A percentile compares a stretch with the other conserved stretches of the same genome.
These are phyloP conservation scores for Argentina anserina DNA, from an alignment of 306 rosid species.

Conservation along the genomic window DNA sequence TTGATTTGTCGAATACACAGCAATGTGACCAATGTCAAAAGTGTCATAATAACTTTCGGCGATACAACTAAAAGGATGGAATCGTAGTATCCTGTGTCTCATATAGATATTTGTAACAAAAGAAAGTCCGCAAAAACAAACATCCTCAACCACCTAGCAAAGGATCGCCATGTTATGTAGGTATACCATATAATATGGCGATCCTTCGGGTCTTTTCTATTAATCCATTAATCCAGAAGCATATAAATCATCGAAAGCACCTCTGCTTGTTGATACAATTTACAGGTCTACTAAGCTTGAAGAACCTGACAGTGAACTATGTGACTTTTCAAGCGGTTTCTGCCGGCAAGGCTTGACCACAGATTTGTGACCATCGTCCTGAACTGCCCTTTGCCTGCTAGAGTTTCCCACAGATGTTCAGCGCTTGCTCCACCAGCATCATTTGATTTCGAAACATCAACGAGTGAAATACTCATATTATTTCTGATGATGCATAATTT, in stretches of 20 bases:
- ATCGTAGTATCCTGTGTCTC: conserved; percentile 26
- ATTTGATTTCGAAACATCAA: conserved; percentile 54
- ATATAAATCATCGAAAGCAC: conserved; percentile 8
- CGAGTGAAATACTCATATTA: conserved; percentile 76
- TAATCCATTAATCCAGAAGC: conserved; percentile 12
- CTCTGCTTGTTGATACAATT: conserved; percentile 19
- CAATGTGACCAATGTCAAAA: neutral
- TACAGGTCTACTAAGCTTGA: conserved; percentile 61
- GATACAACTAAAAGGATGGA: neutral
- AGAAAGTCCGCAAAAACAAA: conserved; percentile 30
- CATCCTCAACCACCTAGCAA: conserved; percentile 32
- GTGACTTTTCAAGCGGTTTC: conserved; percentile 80
- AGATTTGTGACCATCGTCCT: conserved; percentile 73
- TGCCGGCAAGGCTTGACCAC: conserved; percentile 77
- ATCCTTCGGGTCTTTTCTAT: conserved; percentile 25
- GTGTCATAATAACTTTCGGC: neutral
- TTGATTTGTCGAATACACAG: neutral
- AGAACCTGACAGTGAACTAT: conserved; percentile 89
- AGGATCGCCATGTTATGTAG: conserved; percentile 6
- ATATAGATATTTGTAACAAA: conserved; percentile 35
- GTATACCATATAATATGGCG: conserved; percentile 7
- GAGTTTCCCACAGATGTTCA: conserved; percentile 73
- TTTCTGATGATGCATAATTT: conserved; percentile 71
- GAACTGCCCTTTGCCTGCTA: conserved; percentile 74
- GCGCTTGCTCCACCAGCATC: conserved; percentile 46